Conservation (phyloP, 148 eudicot species). For the Amaranthus hypochondriacus region DNA sequence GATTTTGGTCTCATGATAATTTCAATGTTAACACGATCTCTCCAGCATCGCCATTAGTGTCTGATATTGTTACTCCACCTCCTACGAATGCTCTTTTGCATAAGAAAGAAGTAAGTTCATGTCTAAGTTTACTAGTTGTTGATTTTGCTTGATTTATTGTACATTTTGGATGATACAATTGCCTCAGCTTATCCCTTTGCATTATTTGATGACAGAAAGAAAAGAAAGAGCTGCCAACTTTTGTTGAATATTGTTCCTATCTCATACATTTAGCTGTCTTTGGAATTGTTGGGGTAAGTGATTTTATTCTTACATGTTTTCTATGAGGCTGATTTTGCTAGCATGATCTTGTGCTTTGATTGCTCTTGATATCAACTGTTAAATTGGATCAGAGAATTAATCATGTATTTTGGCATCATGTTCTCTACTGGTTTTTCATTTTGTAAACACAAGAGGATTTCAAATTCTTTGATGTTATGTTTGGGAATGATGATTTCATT, state of each 20-base stretch:
- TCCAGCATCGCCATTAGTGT: slow-evolving; percentile 26
- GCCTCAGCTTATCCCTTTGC: neutral
- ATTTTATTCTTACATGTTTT: slow-evolving; percentile 4
- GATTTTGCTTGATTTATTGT: neutral
- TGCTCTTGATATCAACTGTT: neutral
- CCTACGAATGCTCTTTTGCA: slow-evolving; percentile 35
- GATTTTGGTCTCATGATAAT: slow-evolving; percentile 26
- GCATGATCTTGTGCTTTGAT: neutral
- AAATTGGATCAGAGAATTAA: neutral
- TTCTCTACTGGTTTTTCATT: neutral
- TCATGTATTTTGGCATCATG: neutral
- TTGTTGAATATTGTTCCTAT: slow-evolving; percentile 44
- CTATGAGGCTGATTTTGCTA: neutral
- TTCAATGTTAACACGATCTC: slow-evolving; percentile 11
- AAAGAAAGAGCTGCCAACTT: slow-evolving; percentile 34
- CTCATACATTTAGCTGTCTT: slow-evolving; percentile 58
- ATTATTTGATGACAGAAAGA: slow-evolving; percentile 42
- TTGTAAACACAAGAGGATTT: neutral
- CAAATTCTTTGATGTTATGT: too few species aligned
- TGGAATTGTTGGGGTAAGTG: slow-evolving; percentile 67
- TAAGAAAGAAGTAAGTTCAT: slow-evolving; percentile 41
- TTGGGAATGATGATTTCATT: too few species aligned
- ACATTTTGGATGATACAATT: neutral
- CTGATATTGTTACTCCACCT: slow-evolving; percentile 36
- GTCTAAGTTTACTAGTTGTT: neutral